Evolutionary conservation across 2,329 filamentous ascomycete genomes (phyloP).

Genomic region (Cladosporium cucumerinum): DNA sequence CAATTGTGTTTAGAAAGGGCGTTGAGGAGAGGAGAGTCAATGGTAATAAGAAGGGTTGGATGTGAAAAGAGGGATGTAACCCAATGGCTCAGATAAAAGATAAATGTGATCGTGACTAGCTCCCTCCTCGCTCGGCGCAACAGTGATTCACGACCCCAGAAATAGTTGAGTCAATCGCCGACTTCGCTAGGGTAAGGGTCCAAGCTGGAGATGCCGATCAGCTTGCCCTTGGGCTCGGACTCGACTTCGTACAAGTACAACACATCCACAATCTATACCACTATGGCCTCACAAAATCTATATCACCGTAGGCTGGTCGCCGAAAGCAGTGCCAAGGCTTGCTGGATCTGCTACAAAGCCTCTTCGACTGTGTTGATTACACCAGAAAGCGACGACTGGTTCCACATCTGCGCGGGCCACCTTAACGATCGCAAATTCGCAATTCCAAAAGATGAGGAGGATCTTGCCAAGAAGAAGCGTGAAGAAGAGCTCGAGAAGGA

Average conservation of each 20-base stretch:
- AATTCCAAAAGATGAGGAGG: conserved; percentile 65
- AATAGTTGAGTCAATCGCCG: background rate
- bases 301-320: conserved; percentile 86
- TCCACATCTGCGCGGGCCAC: conserved; percentile 83
- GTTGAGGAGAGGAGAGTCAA: background rate
- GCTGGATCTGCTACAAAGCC: conserved; percentile 88
- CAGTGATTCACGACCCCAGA: conserved; percentile 4
- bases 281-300: conserved; percentile 61
- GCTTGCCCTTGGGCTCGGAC: background rate
- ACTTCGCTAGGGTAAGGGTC: background rate
- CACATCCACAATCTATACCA: background rate
- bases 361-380: conserved; percentile 85
- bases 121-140: background rate
- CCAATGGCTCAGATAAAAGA: conserved; percentile 14
- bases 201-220: background rate
- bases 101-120: conserved; percentile 9
- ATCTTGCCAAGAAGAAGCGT: conserved; percentile 52
- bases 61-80: background rate
- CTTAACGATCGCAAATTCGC: conserved; percentile 81
- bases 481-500: conserved; percentile 48
- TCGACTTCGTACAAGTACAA: background rate
- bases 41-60: background rate
- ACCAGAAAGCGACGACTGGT: conserved; percentile 80
- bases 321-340: conserved; percentile 76
- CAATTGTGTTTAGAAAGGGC: background rate